These are phyloP conservation scores for Rhexocercosporidium sp. DNA, from an alignment of 2,329 filamentous ascomycete species.

Conservation along the genomic window DNA sequence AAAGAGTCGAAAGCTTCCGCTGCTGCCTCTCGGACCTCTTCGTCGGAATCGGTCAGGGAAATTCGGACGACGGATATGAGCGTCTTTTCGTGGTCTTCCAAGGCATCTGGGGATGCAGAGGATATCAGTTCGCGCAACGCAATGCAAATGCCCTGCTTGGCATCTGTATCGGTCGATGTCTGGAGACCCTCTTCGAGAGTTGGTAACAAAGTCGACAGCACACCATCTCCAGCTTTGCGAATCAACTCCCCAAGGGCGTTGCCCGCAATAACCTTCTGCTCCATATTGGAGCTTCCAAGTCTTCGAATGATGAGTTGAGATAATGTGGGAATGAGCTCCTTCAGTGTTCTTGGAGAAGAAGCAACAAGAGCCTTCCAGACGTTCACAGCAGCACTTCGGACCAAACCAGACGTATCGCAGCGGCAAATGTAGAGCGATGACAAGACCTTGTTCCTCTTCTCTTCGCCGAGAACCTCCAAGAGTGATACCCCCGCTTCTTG, in stretches of 20 bases:
- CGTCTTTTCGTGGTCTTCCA: constrained; percentile 94
- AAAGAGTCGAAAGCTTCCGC: constrained; percentile 96
- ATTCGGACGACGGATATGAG: constrained; percentile 93
- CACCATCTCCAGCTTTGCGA: constrained; percentile 92
- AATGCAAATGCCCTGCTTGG: constrained; percentile 96
- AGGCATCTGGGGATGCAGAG: constrained; percentile 83
- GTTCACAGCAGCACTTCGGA: constrained; percentile 85
- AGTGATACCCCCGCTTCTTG: constrained; percentile 92
- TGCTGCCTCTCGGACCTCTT: constrained; percentile 90
- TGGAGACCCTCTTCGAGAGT: constrained; percentile 92
- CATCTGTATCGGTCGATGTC: constrained; percentile 86
- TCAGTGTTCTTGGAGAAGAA: constrained; percentile 80
- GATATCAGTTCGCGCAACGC: constrained; percentile 92
- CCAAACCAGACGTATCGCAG: constrained; percentile 91
- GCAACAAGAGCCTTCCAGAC: constrained; percentile 76
- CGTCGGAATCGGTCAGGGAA: constrained; percentile 87
- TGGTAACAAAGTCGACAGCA: constrained; percentile 84
- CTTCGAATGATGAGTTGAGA: constrained; percentile 94
- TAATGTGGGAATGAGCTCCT: constrained; percentile 92
- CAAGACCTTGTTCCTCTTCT: constrained; percentile 95
- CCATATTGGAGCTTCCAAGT: constrained; percentile 94
- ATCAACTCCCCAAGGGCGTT: constrained; percentile 97
- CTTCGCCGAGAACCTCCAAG: constrained; percentile 90
- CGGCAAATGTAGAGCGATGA: constrained; percentile 98
- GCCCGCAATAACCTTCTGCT: constrained; percentile 98